Conservation (phyloP, 75 land plant genomes). For the Gnetum montanum region DNA sequence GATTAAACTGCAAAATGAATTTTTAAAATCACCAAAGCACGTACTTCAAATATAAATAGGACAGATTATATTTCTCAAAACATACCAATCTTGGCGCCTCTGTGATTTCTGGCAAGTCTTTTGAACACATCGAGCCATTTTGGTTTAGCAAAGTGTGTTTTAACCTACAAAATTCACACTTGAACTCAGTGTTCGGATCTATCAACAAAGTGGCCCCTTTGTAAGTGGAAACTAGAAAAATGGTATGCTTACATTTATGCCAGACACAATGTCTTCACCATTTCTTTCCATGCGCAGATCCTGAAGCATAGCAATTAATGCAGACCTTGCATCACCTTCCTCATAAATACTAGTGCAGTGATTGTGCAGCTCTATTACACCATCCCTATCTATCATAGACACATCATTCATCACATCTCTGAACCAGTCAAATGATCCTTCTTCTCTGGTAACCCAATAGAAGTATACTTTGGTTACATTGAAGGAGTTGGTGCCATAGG, state of each 20-base stretch:
- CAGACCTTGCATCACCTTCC: conserved; percentile 43
- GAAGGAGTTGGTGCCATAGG: background rate
- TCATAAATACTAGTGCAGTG: conserved; percentile 44
- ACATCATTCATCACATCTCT: conserved; percentile 90
- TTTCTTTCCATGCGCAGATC: conserved; percentile 26
- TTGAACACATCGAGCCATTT: conserved; percentile 32
- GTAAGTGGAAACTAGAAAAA: background rate
- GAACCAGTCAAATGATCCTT: conserved; percentile 93
- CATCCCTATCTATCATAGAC: conserved; percentile 42
- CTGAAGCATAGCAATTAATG: conserved; percentile 40
- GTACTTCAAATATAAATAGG: background rate
- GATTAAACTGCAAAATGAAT: background rate
- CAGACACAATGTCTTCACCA: conserved; percentile 41
- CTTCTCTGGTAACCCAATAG: conserved; percentile 89
- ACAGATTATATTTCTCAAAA: background rate
- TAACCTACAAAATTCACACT: conserved; percentile 28
- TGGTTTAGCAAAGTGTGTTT: conserved; percentile 60
- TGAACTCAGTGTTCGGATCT: background rate
- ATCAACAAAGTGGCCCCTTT: background rate
- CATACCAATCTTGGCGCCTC: conserved; percentile 20
- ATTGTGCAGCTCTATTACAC: conserved; percentile 40
- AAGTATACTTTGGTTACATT: conserved; percentile 28
- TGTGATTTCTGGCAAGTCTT: conserved; percentile 20
- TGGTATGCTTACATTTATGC: conserved; percentile 32
- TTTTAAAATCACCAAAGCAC: background rate